A percentile compares a stretch with the other conserved stretches of the same genome.
Conservation (phyloP, 768 basidiomycete genomes). For the Kockovaella imperatae region DNA sequence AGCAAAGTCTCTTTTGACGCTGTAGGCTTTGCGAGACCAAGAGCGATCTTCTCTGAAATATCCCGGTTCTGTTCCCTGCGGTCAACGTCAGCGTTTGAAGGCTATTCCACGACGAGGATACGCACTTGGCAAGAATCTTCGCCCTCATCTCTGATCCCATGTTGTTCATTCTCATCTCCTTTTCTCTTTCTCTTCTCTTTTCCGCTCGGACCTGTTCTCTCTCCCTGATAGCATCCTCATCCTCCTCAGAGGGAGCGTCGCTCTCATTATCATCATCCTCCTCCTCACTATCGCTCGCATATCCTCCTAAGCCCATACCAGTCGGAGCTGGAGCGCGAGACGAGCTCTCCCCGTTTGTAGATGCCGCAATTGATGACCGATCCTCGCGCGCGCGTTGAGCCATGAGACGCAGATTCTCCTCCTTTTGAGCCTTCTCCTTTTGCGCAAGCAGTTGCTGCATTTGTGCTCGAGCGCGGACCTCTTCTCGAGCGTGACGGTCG, state of each 20-base stretch:
- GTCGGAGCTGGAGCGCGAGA: conserved; percentile 51
- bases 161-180: conserved; percentile 97
- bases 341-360: conserved; percentile 48
- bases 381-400: conserved; percentile 95
- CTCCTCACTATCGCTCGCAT: conserved; percentile 70
- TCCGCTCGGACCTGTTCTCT: conserved; percentile 85
- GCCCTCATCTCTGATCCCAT: conserved; percentile 97
- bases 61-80: conserved; percentile 84
- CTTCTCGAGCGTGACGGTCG: conserved; percentile 94
- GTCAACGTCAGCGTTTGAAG: background rate
- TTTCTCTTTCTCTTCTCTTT: conserved; percentile 86
- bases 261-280: conserved; percentile 51
- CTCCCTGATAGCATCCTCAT: conserved; percentile 75
- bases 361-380: conserved; percentile 49
- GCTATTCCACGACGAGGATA: conserved; percentile 5
- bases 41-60: conserved; percentile 97
- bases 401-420: conserved; percentile 86
- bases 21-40: conserved; percentile 95
- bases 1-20: conserved; percentile 93
- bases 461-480: conserved; percentile 87
- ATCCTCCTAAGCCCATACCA: conserved; percentile 68
- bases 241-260: no score
- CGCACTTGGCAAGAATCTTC: conserved; percentile 76
- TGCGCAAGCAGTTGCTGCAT: conserved; percentile 99
- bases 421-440: conserved; percentile 94